phyloP scores from a whole-genome alignment of 176 grass and related monocot genomes.

The Cenchrus fungigraminus region DNA sequence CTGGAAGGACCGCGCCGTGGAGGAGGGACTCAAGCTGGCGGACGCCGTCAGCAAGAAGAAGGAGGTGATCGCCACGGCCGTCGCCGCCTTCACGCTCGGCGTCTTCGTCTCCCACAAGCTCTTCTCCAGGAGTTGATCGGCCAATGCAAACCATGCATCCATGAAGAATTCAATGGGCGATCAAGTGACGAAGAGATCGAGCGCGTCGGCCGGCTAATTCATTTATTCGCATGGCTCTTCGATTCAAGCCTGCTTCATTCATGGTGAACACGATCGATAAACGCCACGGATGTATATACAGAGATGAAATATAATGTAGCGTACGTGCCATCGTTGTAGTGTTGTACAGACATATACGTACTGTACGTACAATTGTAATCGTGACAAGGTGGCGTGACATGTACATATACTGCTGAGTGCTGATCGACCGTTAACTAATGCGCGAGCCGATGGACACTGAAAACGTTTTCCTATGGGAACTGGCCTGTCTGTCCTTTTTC shows the following conservation, averaged over 20 bases:
- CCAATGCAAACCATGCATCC: too few relatives aligned
- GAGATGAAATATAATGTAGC: not conserved
- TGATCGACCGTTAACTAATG: not conserved
- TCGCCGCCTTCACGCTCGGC: conserved; percentile 66
- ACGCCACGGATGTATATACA: not conserved
- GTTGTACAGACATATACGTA: not conserved
- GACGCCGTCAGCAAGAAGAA: conserved; percentile 33
- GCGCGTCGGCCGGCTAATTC: not conserved
- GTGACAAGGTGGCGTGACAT: not conserved
- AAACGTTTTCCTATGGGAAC: too few relatives aligned
- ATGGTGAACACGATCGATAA: too few relatives aligned
- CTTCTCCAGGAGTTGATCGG: conserved; percentile 37
- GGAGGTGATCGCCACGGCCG: conserved; percentile 51
- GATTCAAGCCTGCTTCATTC: too few relatives aligned
- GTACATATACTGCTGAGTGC: not conserved
- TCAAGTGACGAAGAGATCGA: not conserved
- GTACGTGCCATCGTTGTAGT: not conserved
- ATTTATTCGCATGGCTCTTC: not conserved
- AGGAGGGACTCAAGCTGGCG: conserved; percentile 32
- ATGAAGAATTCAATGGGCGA: too few relatives aligned
- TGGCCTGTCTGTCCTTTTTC: too few relatives aligned
- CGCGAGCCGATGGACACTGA: not conserved
- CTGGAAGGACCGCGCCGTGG: conserved; percentile 35
- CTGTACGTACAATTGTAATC: not conserved
- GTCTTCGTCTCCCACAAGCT: conserved; percentile 48